Evolutionary conservation across 2,329 filamentous ascomycete genomes (phyloP), one percentile per base, ranked within the genome.

Genomic region (Fusarium odoratissimum): DNA sequence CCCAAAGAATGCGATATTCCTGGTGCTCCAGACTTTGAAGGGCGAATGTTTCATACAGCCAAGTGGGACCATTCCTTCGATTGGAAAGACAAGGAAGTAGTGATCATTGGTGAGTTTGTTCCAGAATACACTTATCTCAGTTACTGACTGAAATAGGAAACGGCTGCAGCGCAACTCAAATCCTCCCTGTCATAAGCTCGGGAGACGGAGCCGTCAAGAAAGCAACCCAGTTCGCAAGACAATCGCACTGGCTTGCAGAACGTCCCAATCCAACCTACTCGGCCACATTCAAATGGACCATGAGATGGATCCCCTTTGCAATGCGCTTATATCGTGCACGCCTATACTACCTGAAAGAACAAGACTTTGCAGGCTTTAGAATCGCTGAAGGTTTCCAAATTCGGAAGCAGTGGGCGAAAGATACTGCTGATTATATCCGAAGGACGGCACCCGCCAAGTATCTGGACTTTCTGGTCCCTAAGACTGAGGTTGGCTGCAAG

Each of bases 181-280:
- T 72, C 12, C 68, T 79, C 6, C 77, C 76, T 6, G 56, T 56
- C n/a, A 73, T 79, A 12, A 75, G 62, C n/a, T 59, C 64, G 0
- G 72, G 71, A 7, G 67, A 72, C 1, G 49, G 54, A 2, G 69
- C 81, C 8, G 84, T 81, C 14, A 80, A 77, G 25, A 81, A 79
- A 30, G 77, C 86, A 28, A 84, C 82, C 0, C 86, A 88, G 54
- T 87, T 88, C 69, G 82, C 79, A n/a, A 83, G 85, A 13, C 85
- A 87, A 76, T 79, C 86, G 8, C 86, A 88, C 65, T 88, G 84
- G 79, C 79, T 88, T 1, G 40, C 69, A 1, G 71, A 78, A 16
- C 72, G 75, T 2, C 69, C 66, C 12, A 78, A 79, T 16, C 67
- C 73, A 3, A 51, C 45, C 8, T 78, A 78, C 45, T 76, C 77